Evolutionary conservation across 805 yeast species (phyloP), one percentile per base, ranked within the genome.

Genomic region (Saturnispora galanensis): DNA sequence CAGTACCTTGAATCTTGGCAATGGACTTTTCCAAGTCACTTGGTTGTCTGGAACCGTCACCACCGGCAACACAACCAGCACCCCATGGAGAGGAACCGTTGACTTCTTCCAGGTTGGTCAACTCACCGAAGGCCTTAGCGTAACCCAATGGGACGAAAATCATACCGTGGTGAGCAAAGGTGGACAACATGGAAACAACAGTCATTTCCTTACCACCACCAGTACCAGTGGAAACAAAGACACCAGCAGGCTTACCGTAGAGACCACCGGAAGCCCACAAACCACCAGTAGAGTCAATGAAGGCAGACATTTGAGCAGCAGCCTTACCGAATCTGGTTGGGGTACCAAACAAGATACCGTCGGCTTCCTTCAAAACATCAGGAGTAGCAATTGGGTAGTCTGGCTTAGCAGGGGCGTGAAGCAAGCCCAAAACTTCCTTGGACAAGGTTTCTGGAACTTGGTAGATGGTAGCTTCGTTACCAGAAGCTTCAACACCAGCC

Each of bases 51-150:
- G 86, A 74, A 55, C 94, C 95, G 57, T 81, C 87, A 18, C 77
- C 67, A 52, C 82, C 90, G 32, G 95, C 86, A 52, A 73, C 70
- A 47, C 85, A 69, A 59, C 90, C 93, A 37, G 95, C 87, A 65
- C 94, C 94, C 83, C 87, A 86, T 45, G 95, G 76, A 42, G 90
- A 77, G 56, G 83, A 82, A 56, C 94, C 95, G 59, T 81, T 89
- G 46, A 74, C 70, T 66, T 81, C 90, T 17, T 69, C 72, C 47
- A 81, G 57, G 62, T 72, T 72, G 41, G 72, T 58, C 55, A 79
- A 62, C 47, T 74, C 73, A 43, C 74, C 71, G 58, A 78, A 77
- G 33, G 70, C 71, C 35, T 70, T 64, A 44, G 72, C 77, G 67
- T 74, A 76, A 58, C 95, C 95, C 54, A 85, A 72, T 50, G 95